Evolutionary conservation across 345 rosid species (phyloP).

Genomic region (Anacardium occidentale): DNA sequence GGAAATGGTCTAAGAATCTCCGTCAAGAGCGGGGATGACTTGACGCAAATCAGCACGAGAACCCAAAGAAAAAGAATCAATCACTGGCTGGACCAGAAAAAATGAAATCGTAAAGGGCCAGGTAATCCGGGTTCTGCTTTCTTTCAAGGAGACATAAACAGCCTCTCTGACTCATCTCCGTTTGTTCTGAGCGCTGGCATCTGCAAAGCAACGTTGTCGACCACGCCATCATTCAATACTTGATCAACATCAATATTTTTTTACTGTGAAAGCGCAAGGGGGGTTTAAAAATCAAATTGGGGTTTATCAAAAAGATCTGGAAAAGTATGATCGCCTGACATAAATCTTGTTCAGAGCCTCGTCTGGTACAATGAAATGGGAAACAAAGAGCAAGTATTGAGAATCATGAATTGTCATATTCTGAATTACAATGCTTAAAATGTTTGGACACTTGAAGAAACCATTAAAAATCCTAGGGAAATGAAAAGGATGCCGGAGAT

Average conservation of each 20-base stretch:
- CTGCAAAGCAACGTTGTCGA: too few species aligned
- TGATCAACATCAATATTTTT: neutral
- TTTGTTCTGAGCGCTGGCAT: neutral
- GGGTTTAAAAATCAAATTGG: too few species aligned
- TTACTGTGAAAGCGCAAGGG: too few species aligned
- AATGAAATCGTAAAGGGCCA: conserved; percentile 4
- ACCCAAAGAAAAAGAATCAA: conserved; percentile 14
- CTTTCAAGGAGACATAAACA: conserved; percentile 10
- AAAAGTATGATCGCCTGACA: too few species aligned
- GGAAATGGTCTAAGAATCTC: conserved; percentile 20
- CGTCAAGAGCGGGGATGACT: conserved; percentile 16
- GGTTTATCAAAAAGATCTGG: neutral
- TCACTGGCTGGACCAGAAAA: neutral
- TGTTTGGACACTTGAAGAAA: too few species aligned
- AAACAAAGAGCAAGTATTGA: too few species aligned
- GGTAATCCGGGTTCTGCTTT: conserved; percentile 5
- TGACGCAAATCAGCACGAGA: conserved; percentile 11
- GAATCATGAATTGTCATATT: too few species aligned
- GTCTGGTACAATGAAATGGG: too few species aligned
- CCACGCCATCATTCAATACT: neutral
- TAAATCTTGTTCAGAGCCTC: neutral
- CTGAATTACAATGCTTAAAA: too few species aligned
- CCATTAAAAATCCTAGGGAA: neutral
- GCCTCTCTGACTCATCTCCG: neutral
- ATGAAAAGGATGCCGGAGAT: too few species aligned